Evolutionary conservation across 2,329 filamentous ascomycete genomes (phyloP).

Genomic region (Colletotrichum tofieldiae): DNA sequence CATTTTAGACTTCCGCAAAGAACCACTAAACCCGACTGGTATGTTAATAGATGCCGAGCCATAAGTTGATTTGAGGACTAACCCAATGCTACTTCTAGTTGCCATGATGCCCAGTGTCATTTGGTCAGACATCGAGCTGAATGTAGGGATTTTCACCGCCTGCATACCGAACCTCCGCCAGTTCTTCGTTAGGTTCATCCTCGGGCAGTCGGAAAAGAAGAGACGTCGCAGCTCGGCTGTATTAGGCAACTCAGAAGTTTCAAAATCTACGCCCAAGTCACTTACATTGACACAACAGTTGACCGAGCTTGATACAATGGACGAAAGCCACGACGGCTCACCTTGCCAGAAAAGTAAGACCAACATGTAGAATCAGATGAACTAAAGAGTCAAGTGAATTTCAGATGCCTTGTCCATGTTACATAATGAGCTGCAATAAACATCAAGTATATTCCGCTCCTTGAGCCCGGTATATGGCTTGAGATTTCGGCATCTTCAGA

Average conservation of each 20-base stretch:
- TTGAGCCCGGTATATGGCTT: background rate
- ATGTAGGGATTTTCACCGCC: conserved; percentile 29
- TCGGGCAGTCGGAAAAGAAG: conserved; percentile 29
- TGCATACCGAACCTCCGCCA: conserved; percentile 39
- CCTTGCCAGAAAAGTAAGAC: background rate
- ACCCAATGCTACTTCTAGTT: background rate
- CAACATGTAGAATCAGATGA: background rate
- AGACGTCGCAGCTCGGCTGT: conserved; percentile 15
- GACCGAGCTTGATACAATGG: conserved; percentile 18
- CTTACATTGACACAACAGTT: background rate
- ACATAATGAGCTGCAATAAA: no score
- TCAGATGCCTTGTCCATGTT: no score
- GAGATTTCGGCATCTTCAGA: background rate
- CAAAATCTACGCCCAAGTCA: background rate
- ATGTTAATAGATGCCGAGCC: background rate
- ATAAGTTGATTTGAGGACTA: no score
- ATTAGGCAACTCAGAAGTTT: background rate
- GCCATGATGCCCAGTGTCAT: conserved; percentile 31
- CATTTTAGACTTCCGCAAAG: conserved; percentile 18
- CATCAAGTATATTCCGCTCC: background rate
- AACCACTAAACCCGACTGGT: conserved; percentile 32
- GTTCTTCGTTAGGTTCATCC: conserved; percentile 37
- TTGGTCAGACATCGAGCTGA: conserved; percentile 32
- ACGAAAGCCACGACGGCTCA: background rate
- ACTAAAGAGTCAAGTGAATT: background rate